phyloP scores from a whole-genome alignment of 768 basidiomycete genomes.

The Suillus luteus region DNA sequence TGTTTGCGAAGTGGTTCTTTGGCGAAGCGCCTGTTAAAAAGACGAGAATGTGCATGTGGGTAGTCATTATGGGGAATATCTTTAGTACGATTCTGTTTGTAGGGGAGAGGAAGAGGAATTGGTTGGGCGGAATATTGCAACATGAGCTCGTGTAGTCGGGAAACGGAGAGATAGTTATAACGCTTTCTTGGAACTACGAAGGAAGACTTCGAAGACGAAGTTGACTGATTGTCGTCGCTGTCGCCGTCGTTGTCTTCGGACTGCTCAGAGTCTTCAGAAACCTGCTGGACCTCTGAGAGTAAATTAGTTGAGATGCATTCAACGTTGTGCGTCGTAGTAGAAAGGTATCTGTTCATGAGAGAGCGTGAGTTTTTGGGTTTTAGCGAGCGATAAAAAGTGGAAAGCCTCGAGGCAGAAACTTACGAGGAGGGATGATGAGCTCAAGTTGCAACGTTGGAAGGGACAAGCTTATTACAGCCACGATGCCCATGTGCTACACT shows the following conservation, averaged over 20 bases:
- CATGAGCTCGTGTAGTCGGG: constrained; percentile 45
- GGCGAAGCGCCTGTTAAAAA: constrained; percentile 38
- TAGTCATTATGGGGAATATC: constrained; percentile 36
- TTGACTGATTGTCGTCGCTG: not conserved
- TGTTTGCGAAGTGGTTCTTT: constrained; percentile 30
- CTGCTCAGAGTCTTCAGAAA: constrained; percentile 13
- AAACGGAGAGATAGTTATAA: constrained; percentile 33
- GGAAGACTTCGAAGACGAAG: constrained; percentile 37
- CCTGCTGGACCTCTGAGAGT: constrained; percentile 54
- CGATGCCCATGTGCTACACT: not conserved
- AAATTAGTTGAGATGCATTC: constrained; percentile 44
- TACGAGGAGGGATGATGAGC: constrained; percentile 14
- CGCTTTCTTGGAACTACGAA: constrained; percentile 26
- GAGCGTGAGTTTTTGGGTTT: constrained; percentile 2
- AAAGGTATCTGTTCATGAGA: constrained; percentile 17
- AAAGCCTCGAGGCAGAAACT: constrained; percentile 13
- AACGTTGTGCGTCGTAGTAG: constrained; percentile 32
- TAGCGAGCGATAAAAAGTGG: too few relatives aligned
- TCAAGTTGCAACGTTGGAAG: constrained; percentile 4
- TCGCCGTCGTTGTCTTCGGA: constrained; percentile 2
- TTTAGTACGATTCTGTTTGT: constrained; percentile 31
- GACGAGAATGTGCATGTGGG: constrained; percentile 24
- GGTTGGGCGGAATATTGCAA: constrained; percentile 54
- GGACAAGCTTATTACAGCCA: not conserved
- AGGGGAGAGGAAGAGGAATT: constrained; percentile 35